Conservation (phyloP, 176 grass and related monocot genomes). For the Zea mays region DNA sequence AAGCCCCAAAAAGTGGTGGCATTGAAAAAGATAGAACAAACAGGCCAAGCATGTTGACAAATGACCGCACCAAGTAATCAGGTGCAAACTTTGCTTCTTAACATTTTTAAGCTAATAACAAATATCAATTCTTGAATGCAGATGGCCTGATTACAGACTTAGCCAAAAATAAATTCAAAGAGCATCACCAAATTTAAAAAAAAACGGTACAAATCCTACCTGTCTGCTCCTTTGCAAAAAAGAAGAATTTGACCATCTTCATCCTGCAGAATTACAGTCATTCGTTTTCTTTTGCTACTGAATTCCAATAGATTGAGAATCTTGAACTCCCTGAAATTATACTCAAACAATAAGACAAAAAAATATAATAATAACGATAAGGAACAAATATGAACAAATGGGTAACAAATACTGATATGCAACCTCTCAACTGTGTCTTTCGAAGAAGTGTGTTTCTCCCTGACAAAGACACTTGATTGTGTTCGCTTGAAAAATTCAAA, state of each 20-base stretch:
- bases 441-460: conserved; percentile 72
- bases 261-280: conserved; percentile 89
- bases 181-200: conserved; percentile 1
- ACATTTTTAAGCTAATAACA: conserved; percentile 1
- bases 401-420: conserved; percentile 31
- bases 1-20: background rate
- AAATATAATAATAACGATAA: background rate
- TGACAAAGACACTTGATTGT: conserved; percentile 73
- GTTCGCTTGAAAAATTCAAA: conserved; percentile 96
- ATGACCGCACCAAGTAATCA: conserved; percentile 21
- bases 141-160: conserved; percentile 14
- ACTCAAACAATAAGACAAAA: conserved; percentile 33
- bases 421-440: conserved; percentile 69
- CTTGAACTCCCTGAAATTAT: conserved; percentile 84
- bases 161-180: conserved; percentile 16
- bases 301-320: conserved; percentile 99
- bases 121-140: conserved; percentile 16
- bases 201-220: conserved; percentile 45
- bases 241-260: conserved; percentile 86
- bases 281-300: conserved; percentile 99
- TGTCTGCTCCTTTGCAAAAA: conserved; percentile 98
- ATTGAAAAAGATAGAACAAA: conserved; percentile 7
- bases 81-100: conserved; percentile 15
- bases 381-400: background rate
- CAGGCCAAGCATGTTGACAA: conserved; percentile 26